Percentiles rank a stretch among this genome's conserved stretches.
These are phyloP conservation scores for Xylariomycetidae sp. DNA, from an alignment of 2,329 filamentous ascomycete species.

Conservation along the genomic window DNA sequence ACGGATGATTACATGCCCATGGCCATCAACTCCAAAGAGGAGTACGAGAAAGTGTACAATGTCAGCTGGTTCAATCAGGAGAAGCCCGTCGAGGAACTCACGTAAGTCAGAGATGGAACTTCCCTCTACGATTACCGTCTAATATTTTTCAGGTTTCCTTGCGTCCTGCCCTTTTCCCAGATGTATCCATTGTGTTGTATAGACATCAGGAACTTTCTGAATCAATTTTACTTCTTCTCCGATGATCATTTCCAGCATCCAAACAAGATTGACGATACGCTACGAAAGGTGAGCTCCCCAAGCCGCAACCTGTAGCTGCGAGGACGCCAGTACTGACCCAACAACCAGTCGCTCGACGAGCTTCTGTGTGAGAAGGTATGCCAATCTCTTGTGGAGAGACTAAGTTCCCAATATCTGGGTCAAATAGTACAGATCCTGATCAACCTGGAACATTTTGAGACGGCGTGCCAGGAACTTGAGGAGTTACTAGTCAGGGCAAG, in stretches of 20 bases:
- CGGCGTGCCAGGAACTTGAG: slow-evolving; percentile 85
- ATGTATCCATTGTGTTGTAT: slow-evolving; percentile 99
- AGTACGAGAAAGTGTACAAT: slow-evolving; percentile 93
- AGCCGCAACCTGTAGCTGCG: no score
- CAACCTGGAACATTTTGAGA: slow-evolving; percentile 95
- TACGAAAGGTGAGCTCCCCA: slow-evolving; percentile 60
- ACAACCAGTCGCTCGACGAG: slow-evolving; percentile 74
- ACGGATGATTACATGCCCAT: slow-evolving; percentile 99
- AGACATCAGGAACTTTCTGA: slow-evolving; percentile 94
- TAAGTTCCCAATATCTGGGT: slow-evolving; percentile 89
- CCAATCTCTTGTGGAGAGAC: slow-evolving; percentile 78
- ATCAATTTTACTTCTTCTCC: slow-evolving; percentile 97
- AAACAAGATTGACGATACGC: slow-evolving; percentile 82
- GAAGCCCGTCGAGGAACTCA: slow-evolving; percentile 68
- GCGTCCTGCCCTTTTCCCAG: slow-evolving; percentile 93
- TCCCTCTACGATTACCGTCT: no score
- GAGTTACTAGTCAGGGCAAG: slow-evolving; percentile 78
- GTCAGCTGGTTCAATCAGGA: slow-evolving; percentile 95
- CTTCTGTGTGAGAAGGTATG: slow-evolving; percentile 92
- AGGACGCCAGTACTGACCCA: slow-evolving; percentile 5
- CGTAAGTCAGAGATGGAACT: slow-evolving; percentile 55
- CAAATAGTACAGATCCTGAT: slow-evolving; percentile 99
- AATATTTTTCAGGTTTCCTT: slow-evolving; percentile 77
- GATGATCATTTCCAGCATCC: slow-evolving; percentile 94
- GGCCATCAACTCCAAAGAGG: slow-evolving; percentile 84